Conservation (phyloP, 495 filamentous ascomycete genomes). For the Gamarada debralockiae region DNA sequence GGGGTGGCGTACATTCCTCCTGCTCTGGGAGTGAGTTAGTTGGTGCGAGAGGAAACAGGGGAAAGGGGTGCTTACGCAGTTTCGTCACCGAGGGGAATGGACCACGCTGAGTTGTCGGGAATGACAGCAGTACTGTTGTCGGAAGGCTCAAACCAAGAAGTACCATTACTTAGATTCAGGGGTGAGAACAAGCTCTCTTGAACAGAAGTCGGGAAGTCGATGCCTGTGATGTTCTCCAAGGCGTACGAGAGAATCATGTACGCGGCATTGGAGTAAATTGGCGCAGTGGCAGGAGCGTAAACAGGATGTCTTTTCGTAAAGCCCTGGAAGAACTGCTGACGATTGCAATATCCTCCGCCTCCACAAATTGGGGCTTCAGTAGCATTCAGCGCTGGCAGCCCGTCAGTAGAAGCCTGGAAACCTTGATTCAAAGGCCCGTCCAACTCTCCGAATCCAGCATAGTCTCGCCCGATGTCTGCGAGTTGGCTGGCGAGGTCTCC, state of each 20-base stretch:
- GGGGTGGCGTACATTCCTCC: constrained; percentile 55
- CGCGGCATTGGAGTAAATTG: constrained; percentile 54
- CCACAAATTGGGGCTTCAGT: constrained; percentile 38
- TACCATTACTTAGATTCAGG: constrained; percentile 36
- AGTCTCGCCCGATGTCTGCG: constrained; percentile 48
- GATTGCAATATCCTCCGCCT: constrained; percentile 22
- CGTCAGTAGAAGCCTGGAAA: constrained; percentile 29
- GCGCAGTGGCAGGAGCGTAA: constrained; percentile 41
- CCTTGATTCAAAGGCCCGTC: constrained; percentile 44
- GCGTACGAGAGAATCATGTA: constrained; percentile 51
- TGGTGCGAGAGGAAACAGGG: neutral
- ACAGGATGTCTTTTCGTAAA: constrained; percentile 43
- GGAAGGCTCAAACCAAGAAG: constrained; percentile 33
- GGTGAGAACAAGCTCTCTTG: constrained; percentile 39
- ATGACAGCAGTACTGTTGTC: constrained; percentile 28
- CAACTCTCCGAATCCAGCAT: constrained; percentile 44
- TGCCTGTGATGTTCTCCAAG: constrained; percentile 49
- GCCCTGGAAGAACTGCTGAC: constrained; percentile 49
- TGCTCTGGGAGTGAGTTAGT: constrained; percentile 30
- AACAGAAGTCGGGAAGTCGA: constrained; percentile 39
- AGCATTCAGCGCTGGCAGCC: constrained; percentile 40
- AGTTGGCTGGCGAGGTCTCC: constrained; percentile 49
- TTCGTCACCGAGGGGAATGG: constrained; percentile 12
- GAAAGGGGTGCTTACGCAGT: constrained; percentile 20
- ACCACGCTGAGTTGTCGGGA: constrained; percentile 19